These are phyloP conservation scores for Populus alba DNA, from an alignment of 345 rosid genomes.

Conservation along the genomic window DNA sequence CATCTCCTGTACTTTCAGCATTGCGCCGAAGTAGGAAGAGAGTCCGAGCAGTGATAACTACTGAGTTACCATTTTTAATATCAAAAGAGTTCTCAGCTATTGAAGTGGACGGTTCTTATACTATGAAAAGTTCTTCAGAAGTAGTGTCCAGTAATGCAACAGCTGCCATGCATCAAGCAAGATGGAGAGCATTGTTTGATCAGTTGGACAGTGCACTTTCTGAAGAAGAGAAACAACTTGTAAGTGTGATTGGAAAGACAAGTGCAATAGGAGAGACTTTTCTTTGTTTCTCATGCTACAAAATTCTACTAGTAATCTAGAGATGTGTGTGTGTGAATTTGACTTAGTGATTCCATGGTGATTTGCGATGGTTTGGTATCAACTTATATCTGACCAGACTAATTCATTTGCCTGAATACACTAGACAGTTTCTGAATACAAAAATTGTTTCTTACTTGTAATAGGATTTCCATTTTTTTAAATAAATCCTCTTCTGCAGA, in stretches of 20 bases:
- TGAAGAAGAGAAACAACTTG: conserved; percentile 85
- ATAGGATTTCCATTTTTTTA: neutral
- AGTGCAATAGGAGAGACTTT: too few species aligned
- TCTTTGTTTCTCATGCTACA: neutral
- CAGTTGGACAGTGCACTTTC: conserved; percentile 68
- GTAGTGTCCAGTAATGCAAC: conserved; percentile 30
- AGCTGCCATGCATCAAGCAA: conserved; percentile 52
- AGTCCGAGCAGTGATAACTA: conserved; percentile 64
- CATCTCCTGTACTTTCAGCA: conserved; percentile 47
- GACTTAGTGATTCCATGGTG: neutral
- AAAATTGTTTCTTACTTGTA: neutral
- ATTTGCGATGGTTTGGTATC: neutral
- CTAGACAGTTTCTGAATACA: neutral
- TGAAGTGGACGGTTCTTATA: conserved; percentile 36
- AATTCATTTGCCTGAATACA: neutral
- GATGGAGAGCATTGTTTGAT: conserved; percentile 70
- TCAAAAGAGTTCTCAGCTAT: conserved; percentile 61
- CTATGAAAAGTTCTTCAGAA: conserved; percentile 28
- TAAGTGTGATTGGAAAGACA: conserved; percentile 33
- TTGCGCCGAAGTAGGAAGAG: conserved; percentile 85
- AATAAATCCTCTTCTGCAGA: neutral
- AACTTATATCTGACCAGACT: neutral
- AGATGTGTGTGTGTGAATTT: neutral
- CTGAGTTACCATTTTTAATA: conserved; percentile 75
- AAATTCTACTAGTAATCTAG: neutral